Conservation (phyloP, 768 basidiomycete genomes). For the Agaricus blazei region DNA sequence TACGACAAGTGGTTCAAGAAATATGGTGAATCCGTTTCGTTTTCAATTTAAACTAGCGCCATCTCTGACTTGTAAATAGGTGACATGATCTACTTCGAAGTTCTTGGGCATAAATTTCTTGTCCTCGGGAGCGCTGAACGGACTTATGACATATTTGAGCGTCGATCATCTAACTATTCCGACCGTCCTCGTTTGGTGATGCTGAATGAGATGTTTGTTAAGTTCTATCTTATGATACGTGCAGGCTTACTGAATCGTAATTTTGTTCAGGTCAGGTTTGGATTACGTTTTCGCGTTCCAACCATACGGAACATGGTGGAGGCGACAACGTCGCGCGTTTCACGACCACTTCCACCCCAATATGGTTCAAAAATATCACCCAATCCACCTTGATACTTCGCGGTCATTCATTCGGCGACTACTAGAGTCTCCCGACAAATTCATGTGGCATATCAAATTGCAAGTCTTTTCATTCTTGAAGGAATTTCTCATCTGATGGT, state of each 20-base stretch:
- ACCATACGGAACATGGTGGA: constrained; percentile 7
- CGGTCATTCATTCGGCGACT: constrained; percentile 1
- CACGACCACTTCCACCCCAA: constrained; percentile 9
- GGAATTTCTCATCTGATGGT: neutral
- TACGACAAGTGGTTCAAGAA: constrained; percentile 10
- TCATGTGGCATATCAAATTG: constrained; percentile 36
- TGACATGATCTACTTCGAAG: constrained; percentile 12
- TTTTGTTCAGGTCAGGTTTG: constrained; percentile 4
- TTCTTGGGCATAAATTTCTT: constrained; percentile 10
- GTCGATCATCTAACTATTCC: constrained; percentile 2
- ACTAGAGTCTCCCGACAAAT: constrained; percentile 4
- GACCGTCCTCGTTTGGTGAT: neutral
- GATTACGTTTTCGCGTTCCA: constrained; percentile 1
- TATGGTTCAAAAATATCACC: constrained; percentile 3
- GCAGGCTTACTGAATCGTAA: neutral
- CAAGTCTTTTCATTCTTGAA: constrained; percentile 15
- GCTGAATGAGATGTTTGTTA: constrained; percentile 4
- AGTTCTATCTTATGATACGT: neutral
- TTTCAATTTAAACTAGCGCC: too few species aligned
- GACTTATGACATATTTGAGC: constrained; percentile 2
- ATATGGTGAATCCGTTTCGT: neutral
- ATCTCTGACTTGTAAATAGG: neutral
- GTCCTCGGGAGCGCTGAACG: neutral
- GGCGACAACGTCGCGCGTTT: constrained; percentile 10
- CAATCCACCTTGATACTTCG: neutral